Conservation (phyloP, 495 filamentous ascomycete species). For the Hypoxylon lenormandii region DNA sequence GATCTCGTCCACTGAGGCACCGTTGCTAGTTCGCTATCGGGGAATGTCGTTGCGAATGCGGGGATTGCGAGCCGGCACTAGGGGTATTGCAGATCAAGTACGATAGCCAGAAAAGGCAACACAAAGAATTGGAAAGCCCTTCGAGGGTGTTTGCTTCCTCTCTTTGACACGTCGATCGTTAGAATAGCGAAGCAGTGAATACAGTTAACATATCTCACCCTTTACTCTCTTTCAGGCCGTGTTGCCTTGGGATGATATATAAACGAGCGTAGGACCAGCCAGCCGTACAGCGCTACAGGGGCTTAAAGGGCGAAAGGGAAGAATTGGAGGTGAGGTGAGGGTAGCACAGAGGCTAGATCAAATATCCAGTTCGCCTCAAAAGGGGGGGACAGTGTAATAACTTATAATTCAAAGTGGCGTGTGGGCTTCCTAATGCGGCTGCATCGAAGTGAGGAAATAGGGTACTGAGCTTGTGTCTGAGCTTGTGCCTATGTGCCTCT, state of each 20-base stretch:
- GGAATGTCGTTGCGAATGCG: constrained; percentile 30
- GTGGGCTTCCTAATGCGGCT: constrained; percentile 34
- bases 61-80: constrained; percentile 23
- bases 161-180: constrained; percentile 11
- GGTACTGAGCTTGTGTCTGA: constrained; percentile 21
- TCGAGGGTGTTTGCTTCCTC: constrained; percentile 19
- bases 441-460: constrained; percentile 17
- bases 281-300: constrained; percentile 16
- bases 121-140: constrained; percentile 18
- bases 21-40: constrained; percentile 21
- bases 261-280: constrained; percentile 37
- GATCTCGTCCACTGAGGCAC: constrained; percentile 3
- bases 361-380: constrained; percentile 13
- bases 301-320: constrained; percentile 10
- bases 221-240: constrained; percentile 2
- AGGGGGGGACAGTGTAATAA: neutral
- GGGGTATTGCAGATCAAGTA: constrained; percentile 25
- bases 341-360: constrained; percentile 17
- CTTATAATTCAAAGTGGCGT: constrained; percentile 30
- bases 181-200: constrained; percentile 13
- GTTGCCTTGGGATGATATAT: constrained; percentile 6
- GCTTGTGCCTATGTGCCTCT: neutral
- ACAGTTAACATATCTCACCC: constrained; percentile 20
- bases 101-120: constrained; percentile 32
- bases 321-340: constrained; percentile 4